These are phyloP conservation scores for Grifola frondosa DNA, from an alignment of 1,284 basidiomycete genomes.

Conservation along the genomic window DNA sequence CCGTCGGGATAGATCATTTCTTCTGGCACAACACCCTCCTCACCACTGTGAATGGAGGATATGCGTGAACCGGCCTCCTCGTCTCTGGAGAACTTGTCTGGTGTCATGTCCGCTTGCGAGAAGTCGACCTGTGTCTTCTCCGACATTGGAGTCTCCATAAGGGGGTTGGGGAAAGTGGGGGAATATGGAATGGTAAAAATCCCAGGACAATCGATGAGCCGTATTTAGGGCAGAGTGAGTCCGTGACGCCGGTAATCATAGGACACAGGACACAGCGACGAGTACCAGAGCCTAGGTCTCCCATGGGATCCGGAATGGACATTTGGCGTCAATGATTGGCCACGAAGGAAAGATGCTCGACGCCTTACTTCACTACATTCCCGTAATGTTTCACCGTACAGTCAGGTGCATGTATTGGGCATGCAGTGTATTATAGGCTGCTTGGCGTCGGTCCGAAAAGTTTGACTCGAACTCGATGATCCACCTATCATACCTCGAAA, in stretches of 20 bases:
- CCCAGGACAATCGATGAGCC: background rate
- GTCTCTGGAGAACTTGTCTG: no score
- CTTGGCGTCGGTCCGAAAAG: no score
- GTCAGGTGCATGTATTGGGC: no score
- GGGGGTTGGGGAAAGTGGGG: background rate
- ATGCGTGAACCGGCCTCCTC: no score
- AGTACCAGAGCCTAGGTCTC: constrained; percentile 5
- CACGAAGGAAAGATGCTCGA: background rate
- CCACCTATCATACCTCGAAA: no score
- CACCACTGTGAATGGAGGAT: no score
- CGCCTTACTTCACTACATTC: no score
- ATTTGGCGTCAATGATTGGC: constrained; percentile 23
- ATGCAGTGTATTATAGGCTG: no score
- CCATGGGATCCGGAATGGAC: constrained; percentile 5
- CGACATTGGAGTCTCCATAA: constrained; percentile 24
- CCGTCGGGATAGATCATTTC: constrained; percentile 14
- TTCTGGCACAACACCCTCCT: no score
- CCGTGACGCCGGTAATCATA: constrained; percentile 9
- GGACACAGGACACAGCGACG: constrained; percentile 3
- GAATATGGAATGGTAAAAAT: constrained; percentile 2
- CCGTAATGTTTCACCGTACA: no score
- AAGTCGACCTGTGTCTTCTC: constrained; percentile 23
- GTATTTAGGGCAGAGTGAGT: background rate
- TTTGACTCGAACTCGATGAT: no score
- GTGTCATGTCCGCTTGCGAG: constrained; percentile 14